phyloP scores from a whole-genome alignment of 2,329 filamentous ascomycete species.

The Huntiella omanensis region DNA sequence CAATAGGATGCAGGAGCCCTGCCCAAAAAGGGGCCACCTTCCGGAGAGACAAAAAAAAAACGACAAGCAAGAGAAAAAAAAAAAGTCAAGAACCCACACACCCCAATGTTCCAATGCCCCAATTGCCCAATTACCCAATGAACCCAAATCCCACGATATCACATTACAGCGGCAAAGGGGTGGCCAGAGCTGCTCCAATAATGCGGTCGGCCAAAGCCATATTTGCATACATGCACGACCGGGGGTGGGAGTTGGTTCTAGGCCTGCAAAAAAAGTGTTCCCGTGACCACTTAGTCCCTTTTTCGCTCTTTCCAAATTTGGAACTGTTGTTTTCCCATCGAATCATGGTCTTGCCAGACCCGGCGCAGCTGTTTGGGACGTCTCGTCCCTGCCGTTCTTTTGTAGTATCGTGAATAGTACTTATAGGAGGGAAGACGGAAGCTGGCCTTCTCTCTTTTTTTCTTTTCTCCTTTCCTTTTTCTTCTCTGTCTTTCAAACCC shows the following conservation, averaged over 20 bases:
- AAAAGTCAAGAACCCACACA: no score
- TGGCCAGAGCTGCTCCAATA: not conserved
- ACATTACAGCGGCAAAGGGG: not conserved
- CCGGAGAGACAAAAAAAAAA: no score
- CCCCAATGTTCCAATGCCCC: no score
- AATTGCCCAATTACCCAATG: no score
- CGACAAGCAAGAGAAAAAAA: no score
- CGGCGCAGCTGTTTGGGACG: not conserved
- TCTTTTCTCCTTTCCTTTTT: not conserved
- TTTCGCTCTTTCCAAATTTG: slow-evolving; percentile 1
- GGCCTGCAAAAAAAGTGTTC: slow-evolving; percentile 4
- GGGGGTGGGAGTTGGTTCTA: slow-evolving; percentile 1
- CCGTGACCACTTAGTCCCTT: slow-evolving; percentile 4
- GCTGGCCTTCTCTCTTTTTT: not conserved
- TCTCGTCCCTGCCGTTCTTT: not conserved
- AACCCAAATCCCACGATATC: not conserved
- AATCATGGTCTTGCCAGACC: not conserved
- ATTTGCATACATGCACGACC: not conserved
- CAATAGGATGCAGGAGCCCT: no score
- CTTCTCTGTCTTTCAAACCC: not conserved
- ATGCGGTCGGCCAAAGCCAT: not conserved
- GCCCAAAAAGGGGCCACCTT: no score
- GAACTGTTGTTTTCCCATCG: not conserved
- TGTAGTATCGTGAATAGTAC: not conserved
- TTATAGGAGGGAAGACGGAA: not conserved